A percentile compares a stretch with the other conserved stretches of the same genome.
phyloP scores from a whole-genome alignment of 2,329 filamentous ascomycete genomes.

The Epichloe baconii region DNA sequence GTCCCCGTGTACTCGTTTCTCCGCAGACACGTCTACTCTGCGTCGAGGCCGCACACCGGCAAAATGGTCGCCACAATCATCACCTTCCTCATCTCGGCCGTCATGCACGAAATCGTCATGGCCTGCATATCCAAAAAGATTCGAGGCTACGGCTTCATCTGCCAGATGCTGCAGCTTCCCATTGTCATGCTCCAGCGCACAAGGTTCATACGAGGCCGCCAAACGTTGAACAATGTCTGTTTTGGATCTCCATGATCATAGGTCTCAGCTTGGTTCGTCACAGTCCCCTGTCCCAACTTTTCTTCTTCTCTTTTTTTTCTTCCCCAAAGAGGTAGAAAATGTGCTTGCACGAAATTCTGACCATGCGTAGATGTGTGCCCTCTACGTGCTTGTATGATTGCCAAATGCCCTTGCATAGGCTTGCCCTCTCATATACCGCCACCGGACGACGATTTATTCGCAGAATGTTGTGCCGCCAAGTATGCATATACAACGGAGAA shows the following conservation, averaged over 20 bases:
- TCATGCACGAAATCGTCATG: constrained; percentile 93
- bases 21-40: constrained; percentile 83
- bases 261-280: constrained; percentile 63
- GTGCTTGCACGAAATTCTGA: constrained; percentile 8
- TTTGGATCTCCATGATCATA: constrained; percentile 86
- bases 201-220: constrained; percentile 57
- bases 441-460: no score
- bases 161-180: constrained; percentile 93
- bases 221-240: constrained; percentile 74
- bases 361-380: constrained; percentile 32
- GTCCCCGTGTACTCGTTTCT: constrained; percentile 96
- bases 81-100: constrained; percentile 79
- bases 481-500: no score
- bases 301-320: constrained; percentile 1
- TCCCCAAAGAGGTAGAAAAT: neutral
- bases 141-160: constrained; percentile 81
- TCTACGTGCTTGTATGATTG: constrained; percentile 35
- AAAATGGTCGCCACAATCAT: constrained; percentile 68
- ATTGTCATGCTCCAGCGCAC: constrained; percentile 87
- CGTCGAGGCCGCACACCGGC: constrained; percentile 64
- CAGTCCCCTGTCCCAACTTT: no score
- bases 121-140: constrained; percentile 96
- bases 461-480: no score
- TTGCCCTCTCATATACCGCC: no score
- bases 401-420: no score